Evolutionary conservation across 257 asterid species (phyloP), one percentile per base, ranked within the genome.

Genomic region (Petunia secreta): DNA sequence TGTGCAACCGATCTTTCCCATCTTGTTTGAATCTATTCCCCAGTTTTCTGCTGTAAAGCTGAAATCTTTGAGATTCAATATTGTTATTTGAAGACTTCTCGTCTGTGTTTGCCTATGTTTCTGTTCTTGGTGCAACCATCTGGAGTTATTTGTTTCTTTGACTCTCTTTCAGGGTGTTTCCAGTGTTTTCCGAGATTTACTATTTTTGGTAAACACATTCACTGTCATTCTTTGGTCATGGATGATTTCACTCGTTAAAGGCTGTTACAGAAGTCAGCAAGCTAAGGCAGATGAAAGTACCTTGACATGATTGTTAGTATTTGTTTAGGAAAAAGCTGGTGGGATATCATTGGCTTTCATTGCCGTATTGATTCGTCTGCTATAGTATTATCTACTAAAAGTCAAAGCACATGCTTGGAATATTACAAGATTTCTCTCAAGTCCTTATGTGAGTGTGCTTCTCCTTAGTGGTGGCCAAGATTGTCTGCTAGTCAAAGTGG

Each of bases 1-100:
- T 1, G 84, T 85, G 90, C 93, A 91, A 1, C 92, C 89, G 5
- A 68, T 67, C 54, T 3, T 41, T 14, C 54, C 75, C 75, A 67
- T 67, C 4, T 14, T 0, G 15, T 67, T 41, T 41, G 54, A 67
- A 66, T 4, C 75, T 67, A 53, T 67, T 15, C 38, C 0, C 75
- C 4, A 0, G 54, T 41, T 41, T 38, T 67, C 54, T 40, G 1
- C 1, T 34, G 15, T 67, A 67, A 67, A 67, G 75, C 14, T 67
- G 75, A 41, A 67, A 67, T 67, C 54, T 41, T 7, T 7, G 75
- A 67, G 74, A 3, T 67, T 67, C 54, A 1, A 3, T 67, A 67
- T 54, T 41, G 38, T 54, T 41, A 67, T 15, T 67, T 41, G 75
- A 67, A 41, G 13, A 6, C 34, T 16, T 64, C 0, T 39, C 48